Percentiles rank a stretch among this genome's conserved stretches.
These are phyloP conservation scores for Fusarium floridanum DNA, from an alignment of 2,329 filamentous ascomycete species.

Conservation along the genomic window DNA sequence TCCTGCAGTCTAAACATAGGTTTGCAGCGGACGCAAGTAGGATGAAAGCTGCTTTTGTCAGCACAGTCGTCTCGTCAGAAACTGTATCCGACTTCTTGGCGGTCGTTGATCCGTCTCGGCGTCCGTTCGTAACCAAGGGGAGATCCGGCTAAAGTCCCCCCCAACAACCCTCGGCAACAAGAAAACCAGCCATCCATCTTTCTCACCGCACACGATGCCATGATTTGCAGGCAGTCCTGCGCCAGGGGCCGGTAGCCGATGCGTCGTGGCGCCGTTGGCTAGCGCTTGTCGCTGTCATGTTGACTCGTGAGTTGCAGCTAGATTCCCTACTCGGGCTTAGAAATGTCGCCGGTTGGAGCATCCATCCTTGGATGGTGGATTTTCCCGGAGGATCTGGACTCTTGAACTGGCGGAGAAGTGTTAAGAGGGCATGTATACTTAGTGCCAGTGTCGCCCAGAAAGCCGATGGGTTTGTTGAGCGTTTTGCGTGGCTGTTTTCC, in stretches of 20 bases:
- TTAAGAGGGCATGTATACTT: conserved; percentile 7
- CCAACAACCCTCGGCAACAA: conserved; percentile 14
- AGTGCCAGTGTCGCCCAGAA: background rate
- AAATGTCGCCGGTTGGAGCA: conserved; percentile 14
- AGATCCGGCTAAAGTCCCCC: conserved; percentile 28
- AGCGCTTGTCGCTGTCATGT: conserved; percentile 15
- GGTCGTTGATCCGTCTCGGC: conserved; percentile 27
- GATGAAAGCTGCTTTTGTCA: conserved; percentile 19
- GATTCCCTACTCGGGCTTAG: conserved; percentile 9
- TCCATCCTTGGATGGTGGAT: background rate
- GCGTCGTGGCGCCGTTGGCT: conserved; percentile 37
- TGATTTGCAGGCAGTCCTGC: conserved; percentile 4
- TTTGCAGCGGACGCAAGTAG: background rate
- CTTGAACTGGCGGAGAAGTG: conserved; percentile 20
- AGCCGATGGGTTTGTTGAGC: conserved; percentile 14
- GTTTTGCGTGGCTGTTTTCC: conserved; percentile 19
- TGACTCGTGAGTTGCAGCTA: conserved; percentile 11
- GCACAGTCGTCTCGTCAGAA: conserved; percentile 6
- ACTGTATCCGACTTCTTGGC: conserved; percentile 31
- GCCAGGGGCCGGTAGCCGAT: conserved; percentile 23
- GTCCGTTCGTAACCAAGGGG: background rate
- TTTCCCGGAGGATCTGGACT: conserved; percentile 17
- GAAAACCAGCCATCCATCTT: conserved; percentile 1
- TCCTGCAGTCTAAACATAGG: conserved; percentile 6
- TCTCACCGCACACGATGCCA: conserved; percentile 17